Percentiles rank a stretch among this genome's conserved stretches.
Conservation (phyloP, 2,329 filamentous ascomycete species). For the Hyphodiscus sp. region DNA sequence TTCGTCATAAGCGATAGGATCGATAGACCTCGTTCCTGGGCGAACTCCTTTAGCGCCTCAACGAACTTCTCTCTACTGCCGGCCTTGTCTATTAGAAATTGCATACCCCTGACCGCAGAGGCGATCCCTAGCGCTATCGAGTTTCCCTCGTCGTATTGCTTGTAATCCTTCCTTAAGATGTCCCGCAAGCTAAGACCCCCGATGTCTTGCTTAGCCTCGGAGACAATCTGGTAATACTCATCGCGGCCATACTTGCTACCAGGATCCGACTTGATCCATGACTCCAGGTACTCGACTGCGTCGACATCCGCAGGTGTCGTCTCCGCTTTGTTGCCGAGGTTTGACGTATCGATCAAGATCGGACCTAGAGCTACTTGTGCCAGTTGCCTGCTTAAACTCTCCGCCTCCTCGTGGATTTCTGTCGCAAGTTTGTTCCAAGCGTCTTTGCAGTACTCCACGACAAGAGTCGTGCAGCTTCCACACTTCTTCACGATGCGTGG, state of each 20-base stretch:
- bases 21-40: slow-evolving; percentile 51
- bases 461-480: slow-evolving; percentile 68
- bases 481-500: slow-evolving; percentile 58
- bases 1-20: slow-evolving; percentile 65
- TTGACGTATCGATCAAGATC: slow-evolving; percentile 67
- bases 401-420: slow-evolving; percentile 32
- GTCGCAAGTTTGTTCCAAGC: slow-evolving; percentile 51
- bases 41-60: slow-evolving; percentile 44
- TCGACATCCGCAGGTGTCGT: slow-evolving; percentile 54
- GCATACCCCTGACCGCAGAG: slow-evolving; percentile 56
- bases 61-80: slow-evolving; percentile 40
- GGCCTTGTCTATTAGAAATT: slow-evolving; percentile 52
- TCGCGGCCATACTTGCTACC: slow-evolving; percentile 41
- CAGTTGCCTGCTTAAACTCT: slow-evolving; percentile 46
- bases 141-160: slow-evolving; percentile 60
- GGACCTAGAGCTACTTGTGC: slow-evolving; percentile 63
- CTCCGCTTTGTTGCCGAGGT: slow-evolving; percentile 57
- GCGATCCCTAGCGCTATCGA: slow-evolving; percentile 58
- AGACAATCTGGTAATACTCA: slow-evolving; percentile 53
- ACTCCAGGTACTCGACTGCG: slow-evolving; percentile 54
- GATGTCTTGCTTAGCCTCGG: slow-evolving; percentile 62
- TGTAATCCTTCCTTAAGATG: slow-evolving; percentile 77
- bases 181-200: slow-evolving; percentile 54
- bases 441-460: slow-evolving; percentile 52
- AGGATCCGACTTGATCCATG: slow-evolving; percentile 27